Base-by-base conservation (phyloP, 2,329 filamentous ascomycete species). In the Claviceps maximensis region DNA sequence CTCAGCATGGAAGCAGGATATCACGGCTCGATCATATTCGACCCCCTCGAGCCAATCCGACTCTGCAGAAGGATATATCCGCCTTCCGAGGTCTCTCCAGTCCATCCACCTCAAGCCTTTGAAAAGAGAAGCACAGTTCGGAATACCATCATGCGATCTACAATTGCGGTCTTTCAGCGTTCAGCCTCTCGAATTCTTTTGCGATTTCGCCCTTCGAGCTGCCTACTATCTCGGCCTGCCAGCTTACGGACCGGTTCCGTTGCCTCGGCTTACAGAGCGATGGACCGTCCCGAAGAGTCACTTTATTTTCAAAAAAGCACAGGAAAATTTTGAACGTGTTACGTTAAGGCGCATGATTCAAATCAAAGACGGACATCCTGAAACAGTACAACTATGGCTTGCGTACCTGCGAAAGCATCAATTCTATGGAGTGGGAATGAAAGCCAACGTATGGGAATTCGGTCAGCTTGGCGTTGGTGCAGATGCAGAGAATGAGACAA, bases 401-500 rank as follows among this genome's bases (percentile, higher is more conserved):
- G 89, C 89, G 0, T 97, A 95, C 65, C 68, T 98, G 64, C 81
- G 87, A 64, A 95, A 95, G 71, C 86, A 96, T 65, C 87, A 89
- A 44, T 95, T 93, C 67, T 87, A 94, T 60, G 93, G 93, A n/a
- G 84, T 97, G 42, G 93, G 93, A 62, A 94, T 98, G 89, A 98
- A 98, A 77, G 93, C 93, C 51, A 96, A 98, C 67, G 79, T 97
- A 49, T 98, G 87, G 83, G 88, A 95, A 65, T 90, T 88, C 69
- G 82, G 86, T 62, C 78, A 79, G 54, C 66, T 90, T 54, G 84
- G 86, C 17, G 57, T 58, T 55, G 84, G 86, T n/a, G 56, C 57
- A 4, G 61, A 61, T 15, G 59, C 61, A 53, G 46, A 57, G 45
- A 61, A 62, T 59, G 62, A 61, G 8, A 53, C 61, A 19, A 55